Conservation (phyloP, 495 filamentous ascomycete genomes). For the Neohortaea acidophila region DNA sequence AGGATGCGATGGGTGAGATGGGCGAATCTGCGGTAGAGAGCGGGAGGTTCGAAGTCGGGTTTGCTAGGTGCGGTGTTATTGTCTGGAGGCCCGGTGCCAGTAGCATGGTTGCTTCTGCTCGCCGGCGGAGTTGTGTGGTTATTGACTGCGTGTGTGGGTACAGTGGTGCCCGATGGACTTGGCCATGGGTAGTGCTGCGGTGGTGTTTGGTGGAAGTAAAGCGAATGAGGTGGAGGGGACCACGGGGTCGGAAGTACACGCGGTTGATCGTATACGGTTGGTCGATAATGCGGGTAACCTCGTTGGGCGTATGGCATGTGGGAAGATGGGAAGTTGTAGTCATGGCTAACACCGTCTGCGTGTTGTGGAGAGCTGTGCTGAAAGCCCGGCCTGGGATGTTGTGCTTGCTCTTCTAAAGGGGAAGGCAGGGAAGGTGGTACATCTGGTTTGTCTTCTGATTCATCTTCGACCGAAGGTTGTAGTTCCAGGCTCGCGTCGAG, state of each 20-base stretch:
- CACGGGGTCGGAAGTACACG: conserved; percentile 4
- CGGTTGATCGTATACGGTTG: conserved; percentile 3
- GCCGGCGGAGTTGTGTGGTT: neutral
- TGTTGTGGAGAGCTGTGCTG: no score
- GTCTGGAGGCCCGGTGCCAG: conserved; percentile 49
- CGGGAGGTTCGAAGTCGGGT: no score
- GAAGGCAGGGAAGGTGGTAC: no score
- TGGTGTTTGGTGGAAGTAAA: conserved; percentile 8
- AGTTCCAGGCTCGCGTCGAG: no score
- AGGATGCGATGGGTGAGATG: conserved; percentile 71
- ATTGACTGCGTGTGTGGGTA: neutral
- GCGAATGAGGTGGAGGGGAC: conserved; percentile 3
- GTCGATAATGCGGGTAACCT: neutral
- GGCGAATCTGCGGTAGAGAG: conserved; percentile 75
- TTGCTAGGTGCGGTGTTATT: conserved; percentile 4
- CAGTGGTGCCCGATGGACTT: conserved; percentile 1
- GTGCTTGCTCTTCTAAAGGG: no score
- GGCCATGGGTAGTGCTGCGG: conserved; percentile 18
- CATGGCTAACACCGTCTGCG: no score
- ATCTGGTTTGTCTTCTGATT: no score
- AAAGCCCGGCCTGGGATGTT: no score
- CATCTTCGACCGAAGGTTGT: no score
- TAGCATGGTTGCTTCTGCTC: conserved; percentile 56
- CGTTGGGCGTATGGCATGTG: conserved; percentile 8
- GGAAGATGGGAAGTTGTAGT: no score